phyloP scores from a whole-genome alignment of 2,329 filamentous ascomycete species.

The Dichotomopilus funicola region DNA sequence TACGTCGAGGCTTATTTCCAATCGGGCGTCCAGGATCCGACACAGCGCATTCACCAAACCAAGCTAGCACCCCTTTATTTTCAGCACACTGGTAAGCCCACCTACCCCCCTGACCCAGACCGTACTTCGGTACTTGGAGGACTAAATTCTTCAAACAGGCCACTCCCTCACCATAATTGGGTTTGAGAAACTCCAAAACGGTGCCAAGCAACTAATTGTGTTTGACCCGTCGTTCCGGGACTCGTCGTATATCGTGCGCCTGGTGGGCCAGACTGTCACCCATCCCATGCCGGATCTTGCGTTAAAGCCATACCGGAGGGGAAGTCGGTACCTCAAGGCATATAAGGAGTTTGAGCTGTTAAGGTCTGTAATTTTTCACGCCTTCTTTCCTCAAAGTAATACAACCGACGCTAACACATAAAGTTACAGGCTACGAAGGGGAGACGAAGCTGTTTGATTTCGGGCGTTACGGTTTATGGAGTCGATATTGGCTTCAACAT shows the following conservation, averaged over 20 bases:
- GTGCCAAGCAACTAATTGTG: constrained; percentile 65
- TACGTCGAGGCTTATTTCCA: constrained; percentile 71
- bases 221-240: constrained; percentile 84
- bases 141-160: constrained; percentile 38
- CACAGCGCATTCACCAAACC: constrained; percentile 63
- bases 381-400: neutral
- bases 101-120: neutral
- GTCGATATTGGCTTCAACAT: too few relatives aligned
- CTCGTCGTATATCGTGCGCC: constrained; percentile 52
- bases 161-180: constrained; percentile 90
- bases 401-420: too few relatives aligned
- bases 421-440: too few relatives aligned
- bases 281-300: constrained; percentile 44
- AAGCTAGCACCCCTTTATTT: constrained; percentile 79
- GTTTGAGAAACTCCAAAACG: constrained; percentile 62
- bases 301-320: constrained; percentile 68
- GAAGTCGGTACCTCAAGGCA: constrained; percentile 58
- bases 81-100: constrained; percentile 62
- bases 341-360: constrained; percentile 76
- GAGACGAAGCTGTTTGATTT: too few relatives aligned
- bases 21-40: constrained; percentile 41
- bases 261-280: constrained; percentile 44
- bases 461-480: too few relatives aligned
- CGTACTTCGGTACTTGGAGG: neutral
- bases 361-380: constrained; percentile 46